phyloP scores from a whole-genome alignment of 2,329 filamentous ascomycete genomes.

The Beauveria bassiana region DNA sequence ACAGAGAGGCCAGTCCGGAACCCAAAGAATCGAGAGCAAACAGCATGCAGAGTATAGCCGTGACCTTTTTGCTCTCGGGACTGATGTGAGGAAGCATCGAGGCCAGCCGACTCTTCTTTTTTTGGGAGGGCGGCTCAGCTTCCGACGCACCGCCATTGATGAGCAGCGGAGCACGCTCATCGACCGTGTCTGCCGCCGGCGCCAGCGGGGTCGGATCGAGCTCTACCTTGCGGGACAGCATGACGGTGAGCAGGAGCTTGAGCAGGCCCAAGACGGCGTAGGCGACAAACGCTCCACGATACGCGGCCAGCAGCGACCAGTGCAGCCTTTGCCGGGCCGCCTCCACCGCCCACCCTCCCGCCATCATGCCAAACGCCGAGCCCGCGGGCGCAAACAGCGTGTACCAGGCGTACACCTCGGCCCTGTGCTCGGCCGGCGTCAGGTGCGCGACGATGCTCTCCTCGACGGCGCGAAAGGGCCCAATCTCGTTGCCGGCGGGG shows the following conservation, averaged over 20 bases:
- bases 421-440: slow-evolving; percentile 34
- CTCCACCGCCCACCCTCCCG: slow-evolving; percentile 52
- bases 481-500: slow-evolving; percentile 56
- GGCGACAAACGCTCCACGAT: slow-evolving; percentile 47
- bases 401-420: slow-evolving; percentile 57
- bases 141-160: slow-evolving; percentile 7
- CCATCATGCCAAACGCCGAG: slow-evolving; percentile 50
- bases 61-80: slow-evolving; percentile 41
- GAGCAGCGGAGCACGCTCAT: slow-evolving; percentile 21
- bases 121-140: neutral
- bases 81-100: slow-evolving; percentile 50
- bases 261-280: slow-evolving; percentile 50
- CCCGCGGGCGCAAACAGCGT: slow-evolving; percentile 51
- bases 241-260: slow-evolving; percentile 46
- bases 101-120: slow-evolving; percentile 11
- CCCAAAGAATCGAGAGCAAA: slow-evolving; percentile 64
- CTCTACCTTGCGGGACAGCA: slow-evolving; percentile 41
- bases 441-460: slow-evolving; percentile 53
- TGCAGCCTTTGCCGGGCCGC: slow-evolving; percentile 32
- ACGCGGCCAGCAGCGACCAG: slow-evolving; percentile 40
- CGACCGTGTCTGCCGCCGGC: neutral
- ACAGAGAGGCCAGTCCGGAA: slow-evolving; percentile 60
- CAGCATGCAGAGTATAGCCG: slow-evolving; percentile 57
- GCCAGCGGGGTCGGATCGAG: slow-evolving; percentile 17
- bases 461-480: slow-evolving; percentile 54